Evolutionary conservation across 352 stramenopile species (phyloP).

Genomic region (Phytophthora kernoviae): DNA sequence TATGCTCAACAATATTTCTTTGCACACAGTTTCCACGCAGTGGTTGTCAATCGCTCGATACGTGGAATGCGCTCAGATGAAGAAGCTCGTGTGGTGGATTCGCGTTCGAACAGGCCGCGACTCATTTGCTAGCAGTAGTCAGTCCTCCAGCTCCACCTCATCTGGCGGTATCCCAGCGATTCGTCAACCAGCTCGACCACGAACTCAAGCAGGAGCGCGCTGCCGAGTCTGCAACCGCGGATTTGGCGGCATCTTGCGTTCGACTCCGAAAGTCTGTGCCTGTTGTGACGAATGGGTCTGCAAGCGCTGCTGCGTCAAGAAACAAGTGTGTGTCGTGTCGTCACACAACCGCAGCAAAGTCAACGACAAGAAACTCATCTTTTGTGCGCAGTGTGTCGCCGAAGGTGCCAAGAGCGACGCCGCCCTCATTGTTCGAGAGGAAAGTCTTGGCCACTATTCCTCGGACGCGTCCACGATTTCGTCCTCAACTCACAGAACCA

Average conservation of each 20-base stretch:
- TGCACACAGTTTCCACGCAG: constrained; percentile 47
- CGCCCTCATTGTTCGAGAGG: constrained; percentile 36
- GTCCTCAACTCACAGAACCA: constrained; percentile 23
- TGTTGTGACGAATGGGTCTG: constrained; percentile 41
- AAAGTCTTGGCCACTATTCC: constrained; percentile 28
- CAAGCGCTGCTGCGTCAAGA: constrained; percentile 49
- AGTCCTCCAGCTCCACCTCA: constrained; percentile 37
- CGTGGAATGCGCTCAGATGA: constrained; percentile 50
- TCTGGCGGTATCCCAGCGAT: constrained; percentile 21
- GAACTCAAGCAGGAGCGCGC: constrained; percentile 16
- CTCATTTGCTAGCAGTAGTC: constrained; percentile 44
- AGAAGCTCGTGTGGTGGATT: constrained; percentile 55
- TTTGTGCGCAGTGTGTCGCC: constrained; percentile 43
- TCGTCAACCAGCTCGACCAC: constrained; percentile 9
- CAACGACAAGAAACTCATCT: constrained; percentile 46
- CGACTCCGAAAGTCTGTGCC: constrained; percentile 24
- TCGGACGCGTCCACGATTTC: constrained; percentile 33
- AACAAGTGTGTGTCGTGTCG: constrained; percentile 43
- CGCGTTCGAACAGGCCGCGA: constrained; percentile 38
- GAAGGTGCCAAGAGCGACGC: constrained; percentile 42
- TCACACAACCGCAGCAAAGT: constrained; percentile 40
- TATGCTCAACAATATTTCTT: constrained; percentile 52
- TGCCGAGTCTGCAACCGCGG: constrained; percentile 36
- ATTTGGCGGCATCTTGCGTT: constrained; percentile 40
- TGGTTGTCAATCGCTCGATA: constrained; percentile 44